These are phyloP conservation scores for Ceratobasidium sp. DNA, from an alignment of 1,284 basidiomycete genomes.

Conservation along the genomic window DNA sequence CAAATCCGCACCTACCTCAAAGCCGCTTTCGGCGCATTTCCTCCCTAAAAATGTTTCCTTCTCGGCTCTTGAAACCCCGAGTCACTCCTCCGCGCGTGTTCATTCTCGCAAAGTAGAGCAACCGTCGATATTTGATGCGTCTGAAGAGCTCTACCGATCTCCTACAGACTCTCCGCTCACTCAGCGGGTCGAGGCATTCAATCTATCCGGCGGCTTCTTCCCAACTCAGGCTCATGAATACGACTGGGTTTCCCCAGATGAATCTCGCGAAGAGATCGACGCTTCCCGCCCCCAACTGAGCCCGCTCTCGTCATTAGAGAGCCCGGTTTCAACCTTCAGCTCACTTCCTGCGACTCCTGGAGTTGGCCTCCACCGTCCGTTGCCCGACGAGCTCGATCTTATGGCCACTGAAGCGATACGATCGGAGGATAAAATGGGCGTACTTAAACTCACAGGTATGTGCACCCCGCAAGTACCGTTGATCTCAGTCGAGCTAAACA, in stretches of 20 bases:
- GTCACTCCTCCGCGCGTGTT: neutral
- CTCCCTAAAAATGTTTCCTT: constrained; percentile 32
- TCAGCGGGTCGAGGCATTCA: constrained; percentile 30
- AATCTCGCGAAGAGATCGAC: neutral
- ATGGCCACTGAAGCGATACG: constrained; percentile 29
- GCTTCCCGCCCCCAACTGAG: neutral
- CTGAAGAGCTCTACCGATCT: constrained; percentile 24
- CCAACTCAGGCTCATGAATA: constrained; percentile 28
- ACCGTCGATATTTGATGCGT: neutral
- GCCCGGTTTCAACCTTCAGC: constrained; percentile 14
- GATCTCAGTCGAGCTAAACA: constrained; percentile 19
- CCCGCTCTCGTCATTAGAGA: neutral
- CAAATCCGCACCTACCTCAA: constrained; percentile 28
- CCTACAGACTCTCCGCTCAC: constrained; percentile 23
- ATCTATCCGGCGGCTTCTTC: constrained; percentile 33
- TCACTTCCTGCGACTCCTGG: constrained; percentile 30
- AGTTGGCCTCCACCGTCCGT: constrained; percentile 11
- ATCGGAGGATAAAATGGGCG: constrained; percentile 34
- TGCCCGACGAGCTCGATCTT: constrained; percentile 29
- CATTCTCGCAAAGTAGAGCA: neutral
- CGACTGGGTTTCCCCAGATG: constrained; percentile 18
- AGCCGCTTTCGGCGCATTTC: constrained; percentile 33
- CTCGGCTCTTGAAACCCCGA: constrained; percentile 19
- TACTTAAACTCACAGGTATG: constrained; percentile 31
- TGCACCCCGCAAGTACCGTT: neutral